Conservation (phyloP, 768 basidiomycete genomes). For the Mycena metata region DNA sequence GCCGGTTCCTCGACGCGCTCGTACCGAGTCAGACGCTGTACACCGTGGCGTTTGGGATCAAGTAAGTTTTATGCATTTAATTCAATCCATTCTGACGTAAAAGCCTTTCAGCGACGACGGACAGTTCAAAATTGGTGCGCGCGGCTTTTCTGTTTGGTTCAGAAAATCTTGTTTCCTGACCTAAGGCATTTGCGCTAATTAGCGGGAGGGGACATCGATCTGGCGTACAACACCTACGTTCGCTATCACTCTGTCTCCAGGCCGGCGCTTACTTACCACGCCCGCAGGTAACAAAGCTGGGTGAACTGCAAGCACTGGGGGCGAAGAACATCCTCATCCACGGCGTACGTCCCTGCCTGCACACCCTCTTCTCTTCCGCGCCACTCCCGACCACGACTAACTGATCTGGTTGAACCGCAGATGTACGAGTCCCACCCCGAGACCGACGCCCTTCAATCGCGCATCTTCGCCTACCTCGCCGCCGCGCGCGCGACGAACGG, state of each 20-base stretch:
- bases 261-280: too few relatives aligned
- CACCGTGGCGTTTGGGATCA: constrained; percentile 49
- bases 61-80: constrained; percentile 43
- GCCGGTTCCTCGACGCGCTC: constrained; percentile 46
- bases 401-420: constrained; percentile 24
- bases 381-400: background rate
- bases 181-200: background rate
- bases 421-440: constrained; percentile 49
- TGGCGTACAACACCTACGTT: constrained; percentile 45
- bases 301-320: constrained; percentile 47
- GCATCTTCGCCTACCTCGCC: constrained; percentile 45
- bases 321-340: constrained; percentile 50
- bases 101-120: constrained; percentile 43
- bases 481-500: constrained; percentile 44
- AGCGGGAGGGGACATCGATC: constrained; percentile 45
- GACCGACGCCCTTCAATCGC: constrained; percentile 45
- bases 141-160: too few relatives aligned
- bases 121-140: constrained; percentile 43
- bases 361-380: background rate
- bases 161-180: background rate
- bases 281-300: constrained; percentile 43
- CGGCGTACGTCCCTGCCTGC: constrained; percentile 38
- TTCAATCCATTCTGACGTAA: background rate
- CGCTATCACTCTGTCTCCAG: background rate
- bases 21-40: constrained; percentile 47